These are phyloP conservation scores for Alloascoidea hylecoeti DNA, from an alignment of 805 yeast species.

Conservation along the genomic window DNA sequence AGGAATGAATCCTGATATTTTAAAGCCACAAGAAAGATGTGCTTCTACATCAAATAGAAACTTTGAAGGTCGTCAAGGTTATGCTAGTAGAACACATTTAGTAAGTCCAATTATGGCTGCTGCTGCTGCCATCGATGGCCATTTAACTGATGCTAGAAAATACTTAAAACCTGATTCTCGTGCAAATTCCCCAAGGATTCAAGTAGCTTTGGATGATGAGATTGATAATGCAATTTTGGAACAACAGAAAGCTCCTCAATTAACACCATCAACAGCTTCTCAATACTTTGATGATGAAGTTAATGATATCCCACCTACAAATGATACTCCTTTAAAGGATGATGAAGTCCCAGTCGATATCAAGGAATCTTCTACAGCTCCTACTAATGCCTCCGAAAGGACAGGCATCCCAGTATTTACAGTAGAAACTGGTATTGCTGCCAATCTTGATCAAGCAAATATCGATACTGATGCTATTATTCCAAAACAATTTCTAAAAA, in stretches of 20 bases:
- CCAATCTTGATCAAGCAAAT: slow-evolving; percentile 89
- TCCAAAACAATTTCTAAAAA: slow-evolving; percentile 96
- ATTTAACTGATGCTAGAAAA: slow-evolving; percentile 81
- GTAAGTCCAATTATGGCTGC: slow-evolving; percentile 99
- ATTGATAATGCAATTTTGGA: slow-evolving; percentile 19
- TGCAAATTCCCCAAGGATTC: slow-evolving; percentile 45
- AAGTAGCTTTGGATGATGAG: slow-evolving; percentile 20
- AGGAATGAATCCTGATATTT: slow-evolving; percentile 98
- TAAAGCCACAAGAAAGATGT: slow-evolving; percentile 91
- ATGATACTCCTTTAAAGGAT: slow-evolving; percentile 10
- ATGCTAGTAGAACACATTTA: slow-evolving; percentile 85
- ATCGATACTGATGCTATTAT: slow-evolving; percentile 98
- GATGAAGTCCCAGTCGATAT: too few species aligned
- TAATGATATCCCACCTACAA: slow-evolving; percentile 47
- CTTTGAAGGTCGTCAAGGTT: slow-evolving; percentile 99
- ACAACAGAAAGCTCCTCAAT: slow-evolving; percentile 26
- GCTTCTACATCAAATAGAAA: slow-evolving; percentile 98
- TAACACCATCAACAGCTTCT: too few species aligned
- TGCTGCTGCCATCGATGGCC: slow-evolving; percentile 91
- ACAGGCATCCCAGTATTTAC: slow-evolving; percentile 64
- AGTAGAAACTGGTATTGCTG: slow-evolving; percentile 73
- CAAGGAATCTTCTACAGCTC: slow-evolving; percentile 16
- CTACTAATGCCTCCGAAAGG: slow-evolving; percentile 12
- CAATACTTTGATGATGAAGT: slow-evolving; percentile 49
- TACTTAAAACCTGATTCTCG: slow-evolving; percentile 39